A percentile compares a stretch with the other conserved stretches of the same genome.
phyloP scores from a whole-genome alignment of 1,284 basidiomycete species.

The Microbotryomycetes sp. region DNA sequence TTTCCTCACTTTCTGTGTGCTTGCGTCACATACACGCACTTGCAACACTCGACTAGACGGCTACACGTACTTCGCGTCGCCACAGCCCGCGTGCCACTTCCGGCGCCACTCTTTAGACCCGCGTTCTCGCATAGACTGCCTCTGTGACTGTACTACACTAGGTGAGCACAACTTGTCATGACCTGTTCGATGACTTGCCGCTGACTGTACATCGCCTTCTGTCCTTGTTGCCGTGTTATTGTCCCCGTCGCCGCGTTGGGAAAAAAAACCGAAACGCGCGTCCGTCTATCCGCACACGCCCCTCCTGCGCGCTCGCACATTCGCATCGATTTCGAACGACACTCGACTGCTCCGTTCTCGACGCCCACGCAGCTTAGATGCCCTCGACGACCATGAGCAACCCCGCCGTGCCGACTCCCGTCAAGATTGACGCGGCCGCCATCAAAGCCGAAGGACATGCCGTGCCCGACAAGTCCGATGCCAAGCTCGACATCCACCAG shows the following conservation, averaged over 20 bases:
- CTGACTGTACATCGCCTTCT: not conserved
- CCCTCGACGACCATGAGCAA: constrained; percentile 16
- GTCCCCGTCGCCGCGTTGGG: not conserved
- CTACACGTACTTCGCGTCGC: not conserved
- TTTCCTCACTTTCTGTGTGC: not conserved
- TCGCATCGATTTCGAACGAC: too few relatives aligned
- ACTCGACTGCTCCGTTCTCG: too few relatives aligned
- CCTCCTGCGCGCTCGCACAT: not conserved
- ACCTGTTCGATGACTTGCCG: too few relatives aligned
- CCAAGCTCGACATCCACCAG: constrained; percentile 41
- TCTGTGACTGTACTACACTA: too few relatives aligned
- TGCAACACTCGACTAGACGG: not conserved
- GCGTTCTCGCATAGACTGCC: too few relatives aligned
- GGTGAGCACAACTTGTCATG: too few relatives aligned
- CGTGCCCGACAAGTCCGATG: constrained; percentile 36
- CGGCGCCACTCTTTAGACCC: not conserved
- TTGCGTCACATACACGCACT: not conserved
- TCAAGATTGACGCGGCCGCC: constrained; percentile 23
- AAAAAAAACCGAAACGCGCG: not conserved
- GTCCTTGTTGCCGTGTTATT: not conserved
- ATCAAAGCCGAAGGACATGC: constrained; percentile 25
- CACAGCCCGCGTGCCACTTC: not conserved
- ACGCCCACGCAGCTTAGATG: too few relatives aligned
- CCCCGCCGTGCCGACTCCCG: constrained; percentile 12
- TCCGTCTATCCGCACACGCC: not conserved